Evolutionary conservation across 495 filamentous ascomycete genomes (phyloP), one percentile per base, ranked within the genome.

Genomic region (Cercophora scortea): DNA sequence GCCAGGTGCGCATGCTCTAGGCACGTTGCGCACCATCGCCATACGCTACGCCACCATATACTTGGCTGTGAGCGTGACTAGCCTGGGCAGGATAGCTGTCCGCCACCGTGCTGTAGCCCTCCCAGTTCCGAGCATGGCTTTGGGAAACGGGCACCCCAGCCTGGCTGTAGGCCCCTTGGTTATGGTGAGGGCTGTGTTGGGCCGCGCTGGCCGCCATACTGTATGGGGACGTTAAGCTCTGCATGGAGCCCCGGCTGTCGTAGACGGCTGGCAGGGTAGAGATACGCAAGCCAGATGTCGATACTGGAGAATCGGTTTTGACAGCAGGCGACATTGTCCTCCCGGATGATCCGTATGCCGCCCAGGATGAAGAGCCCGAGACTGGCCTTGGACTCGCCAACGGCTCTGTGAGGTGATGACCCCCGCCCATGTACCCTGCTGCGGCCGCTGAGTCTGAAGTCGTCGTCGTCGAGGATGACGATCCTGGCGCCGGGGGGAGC

Each of bases 381-480:
- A 76, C 60, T 4, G 69, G 66, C 0, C 73, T 67, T n/a, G 71
- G 71, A 19, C 71, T 75, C 2, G 67, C 53, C 40, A 71, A 59
- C 18, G 71, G 63, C 16, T 75, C 69, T 12, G 61, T 57, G n/a
- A 69, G 69, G 54, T 72, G 68, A 55, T 75, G 69, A 6, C 58
- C 53, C 34, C 54, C 54, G 16, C 63, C 47, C 16, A 59, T 51
- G 39, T 76, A 69, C 1, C 57, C 53, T 4, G 52, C 44, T 10
- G 50, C 36, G 3, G 54, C 35, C 11, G 53, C 47, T 3, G 54
- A 38, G 32, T 63, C 63, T 2, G 55, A 32, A 18, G 56, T 45
- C 3, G 56, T 39, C 2, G 53, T 47, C 8, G 60, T 47, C 8
- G 60, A 64, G 0, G 66, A 59, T 5, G 48, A 61, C 4, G 65